Conservation (phyloP, 768 basidiomycete genomes). For the Lactarius indigo region DNA sequence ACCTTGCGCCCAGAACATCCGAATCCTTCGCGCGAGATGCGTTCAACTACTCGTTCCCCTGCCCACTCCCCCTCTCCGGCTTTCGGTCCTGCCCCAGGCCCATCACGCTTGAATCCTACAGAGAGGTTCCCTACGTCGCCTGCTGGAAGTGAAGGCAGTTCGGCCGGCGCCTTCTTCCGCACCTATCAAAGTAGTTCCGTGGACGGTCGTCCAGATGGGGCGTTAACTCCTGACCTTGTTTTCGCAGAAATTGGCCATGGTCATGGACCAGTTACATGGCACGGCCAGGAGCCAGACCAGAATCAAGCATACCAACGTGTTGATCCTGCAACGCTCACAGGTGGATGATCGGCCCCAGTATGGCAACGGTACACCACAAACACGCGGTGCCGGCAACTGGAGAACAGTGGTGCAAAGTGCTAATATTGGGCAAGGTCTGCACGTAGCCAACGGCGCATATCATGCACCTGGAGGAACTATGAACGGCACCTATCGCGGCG, state of each 20-base stretch:
- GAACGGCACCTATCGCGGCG: constrained; percentile 11
- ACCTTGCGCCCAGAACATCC: constrained; percentile 5
- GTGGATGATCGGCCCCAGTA: constrained; percentile 15
- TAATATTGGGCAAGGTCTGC: neutral
- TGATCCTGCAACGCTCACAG: constrained; percentile 1
- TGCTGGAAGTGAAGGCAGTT: constrained; percentile 57
- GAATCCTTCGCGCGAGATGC: constrained; percentile 36
- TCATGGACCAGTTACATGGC: constrained; percentile 39
- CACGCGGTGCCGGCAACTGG: constrained; percentile 1
- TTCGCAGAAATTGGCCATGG: constrained; percentile 78
- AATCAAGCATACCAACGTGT: neutral
- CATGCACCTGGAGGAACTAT: constrained; percentile 2
- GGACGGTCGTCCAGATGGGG: constrained; percentile 41
- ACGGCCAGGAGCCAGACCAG: constrained; percentile 18
- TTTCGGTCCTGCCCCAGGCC: constrained; percentile 35
- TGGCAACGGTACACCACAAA: neutral
- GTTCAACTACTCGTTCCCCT: constrained; percentile 21
- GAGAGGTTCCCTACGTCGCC: constrained; percentile 47
- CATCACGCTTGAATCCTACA: constrained; percentile 44
- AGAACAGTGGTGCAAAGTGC: neutral
- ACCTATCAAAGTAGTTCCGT: constrained; percentile 40
- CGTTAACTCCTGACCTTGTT: constrained; percentile 67
- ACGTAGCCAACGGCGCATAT: constrained; percentile 4
- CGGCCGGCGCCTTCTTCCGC: constrained; percentile 55
- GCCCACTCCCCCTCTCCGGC: constrained; percentile 28